Evolutionary conservation across 176 grass and related monocot genomes (phyloP), one percentile per base, ranked within the genome.

Genomic region (Bromus sterilis): DNA sequence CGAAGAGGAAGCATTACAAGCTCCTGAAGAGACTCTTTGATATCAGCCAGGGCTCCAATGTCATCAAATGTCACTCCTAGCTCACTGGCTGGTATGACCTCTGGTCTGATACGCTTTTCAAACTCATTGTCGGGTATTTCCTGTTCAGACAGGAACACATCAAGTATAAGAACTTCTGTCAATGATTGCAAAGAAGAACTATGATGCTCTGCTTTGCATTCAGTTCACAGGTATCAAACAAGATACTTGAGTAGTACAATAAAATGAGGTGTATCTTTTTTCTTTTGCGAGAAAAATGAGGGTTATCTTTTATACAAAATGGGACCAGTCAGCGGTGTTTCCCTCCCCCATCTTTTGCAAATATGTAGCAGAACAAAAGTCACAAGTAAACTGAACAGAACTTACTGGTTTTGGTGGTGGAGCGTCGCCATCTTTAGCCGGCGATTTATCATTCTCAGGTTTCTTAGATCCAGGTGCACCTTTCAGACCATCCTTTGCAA

Each of bases 111-210:
- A 16, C 93, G 91, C 78, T 99, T 99, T 69, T 99, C 97, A 86
- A 93, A 99, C 65, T 99, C 97, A 18, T 99, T 99, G 80, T 99
- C 97, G 31, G 97, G 97, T 81, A 91, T 74, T 80, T 96, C 97
- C 97, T 99, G 91, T 68, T 43, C 58, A 77, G 34, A 37, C 75
- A 46, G 28, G 24, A 85, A 84, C 57, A 59, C 0, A 57, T 24
- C 11, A 30, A 20, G 2, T 16, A 46, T 34, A 36, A 67, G 9
- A 18, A 84, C 11, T 46, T n/a, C 24, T 64, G 15, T 7, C 21
- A 91, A 29, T 66, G 35, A 24, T 31, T 15, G 4, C 14, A 81
- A 66, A 41, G 32, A 46, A 35, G 21, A 64, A 55, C 24, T 24
- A 23, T 4, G 57, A 37, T 33, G 16, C 3, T 86, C 12, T 11